These are phyloP conservation scores for Phytophthora citricola DNA, from an alignment of 352 stramenopile genomes.

Conservation along the genomic window DNA sequence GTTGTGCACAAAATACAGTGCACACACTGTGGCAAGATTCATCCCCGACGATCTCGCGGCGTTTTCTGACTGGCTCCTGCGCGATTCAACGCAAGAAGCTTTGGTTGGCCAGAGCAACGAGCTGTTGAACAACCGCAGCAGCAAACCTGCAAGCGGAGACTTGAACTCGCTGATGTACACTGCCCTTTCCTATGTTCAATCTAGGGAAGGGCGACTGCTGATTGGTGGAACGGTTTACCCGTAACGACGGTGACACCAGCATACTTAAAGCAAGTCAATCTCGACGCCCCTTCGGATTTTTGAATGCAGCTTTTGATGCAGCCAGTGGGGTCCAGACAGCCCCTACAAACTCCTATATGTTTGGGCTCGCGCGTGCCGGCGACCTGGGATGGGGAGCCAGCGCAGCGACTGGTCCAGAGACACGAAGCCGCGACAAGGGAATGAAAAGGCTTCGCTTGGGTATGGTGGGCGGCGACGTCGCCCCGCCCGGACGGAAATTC, in stretches of 20 bases:
- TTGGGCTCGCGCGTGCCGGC: background rate
- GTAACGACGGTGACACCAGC: conserved; percentile 27
- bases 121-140: background rate
- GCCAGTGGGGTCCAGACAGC: conserved; percentile 1
- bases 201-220: conserved; percentile 13
- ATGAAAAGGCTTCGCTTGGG: conserved; percentile 20
- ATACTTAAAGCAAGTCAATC: conserved; percentile 46
- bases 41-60: background rate
- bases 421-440: conserved; percentile 41
- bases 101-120: background rate
- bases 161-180: background rate
- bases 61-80: conserved; percentile 13
- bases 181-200: conserved; percentile 10
- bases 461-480: conserved; percentile 34
- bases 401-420: conserved; percentile 44
- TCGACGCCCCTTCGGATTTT: conserved; percentile 41
- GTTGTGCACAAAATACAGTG: too few species aligned
- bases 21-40: background rate
- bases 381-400: conserved; percentile 21
- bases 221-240: conserved; percentile 21
- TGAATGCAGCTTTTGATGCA: conserved; percentile 30
- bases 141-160: background rate
- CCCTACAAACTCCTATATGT: conserved; percentile 40
- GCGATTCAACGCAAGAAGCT: conserved; percentile 10
- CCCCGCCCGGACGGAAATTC: conserved; percentile 21